Conservation (phyloP, 495 filamentous ascomycete genomes). For the Glutinoglossum americanum region DNA sequence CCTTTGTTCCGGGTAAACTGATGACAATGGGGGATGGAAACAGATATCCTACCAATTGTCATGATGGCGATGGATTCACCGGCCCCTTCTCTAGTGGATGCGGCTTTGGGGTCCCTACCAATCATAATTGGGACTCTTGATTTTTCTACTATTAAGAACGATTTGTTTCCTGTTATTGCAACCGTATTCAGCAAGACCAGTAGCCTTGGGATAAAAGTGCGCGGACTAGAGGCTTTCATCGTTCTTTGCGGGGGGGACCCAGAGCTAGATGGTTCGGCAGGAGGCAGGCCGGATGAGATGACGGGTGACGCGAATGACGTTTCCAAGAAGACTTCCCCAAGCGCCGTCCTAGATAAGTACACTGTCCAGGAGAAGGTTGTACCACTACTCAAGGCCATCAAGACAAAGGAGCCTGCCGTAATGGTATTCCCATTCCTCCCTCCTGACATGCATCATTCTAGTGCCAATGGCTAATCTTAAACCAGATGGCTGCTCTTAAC, state of each 20-base stretch:
- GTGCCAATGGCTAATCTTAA: neutral
- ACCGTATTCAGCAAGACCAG: conserved; percentile 77
- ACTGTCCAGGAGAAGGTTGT: conserved; percentile 94
- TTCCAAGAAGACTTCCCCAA: conserved; percentile 32
- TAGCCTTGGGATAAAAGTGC: conserved; percentile 81
- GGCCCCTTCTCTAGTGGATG: conserved; percentile 74
- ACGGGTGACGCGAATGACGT: conserved; percentile 19
- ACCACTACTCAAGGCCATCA: conserved; percentile 75
- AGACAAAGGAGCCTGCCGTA: conserved; percentile 91
- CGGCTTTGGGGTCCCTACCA: conserved; percentile 50
- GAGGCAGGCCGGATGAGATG: conserved; percentile 52
- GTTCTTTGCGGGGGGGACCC: conserved; percentile 60
- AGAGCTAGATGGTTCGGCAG: conserved; percentile 18
- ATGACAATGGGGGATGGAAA: neutral
- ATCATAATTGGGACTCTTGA: conserved; percentile 62
- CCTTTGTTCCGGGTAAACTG: neutral
- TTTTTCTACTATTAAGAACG: conserved; percentile 88
- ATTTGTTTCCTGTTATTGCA: conserved; percentile 80
- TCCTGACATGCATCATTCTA: neutral
- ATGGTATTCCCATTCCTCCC: conserved; percentile 27
- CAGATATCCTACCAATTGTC: conserved; percentile 73
- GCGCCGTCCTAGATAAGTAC: conserved; percentile 80
- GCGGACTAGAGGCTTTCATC: conserved; percentile 72
- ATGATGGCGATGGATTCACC: conserved; percentile 63
- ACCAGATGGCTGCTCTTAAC: conserved; percentile 54